Base-by-base conservation (phyloP, 305 asterid species). In the Fraxinus xanthoxyloides region DNA sequence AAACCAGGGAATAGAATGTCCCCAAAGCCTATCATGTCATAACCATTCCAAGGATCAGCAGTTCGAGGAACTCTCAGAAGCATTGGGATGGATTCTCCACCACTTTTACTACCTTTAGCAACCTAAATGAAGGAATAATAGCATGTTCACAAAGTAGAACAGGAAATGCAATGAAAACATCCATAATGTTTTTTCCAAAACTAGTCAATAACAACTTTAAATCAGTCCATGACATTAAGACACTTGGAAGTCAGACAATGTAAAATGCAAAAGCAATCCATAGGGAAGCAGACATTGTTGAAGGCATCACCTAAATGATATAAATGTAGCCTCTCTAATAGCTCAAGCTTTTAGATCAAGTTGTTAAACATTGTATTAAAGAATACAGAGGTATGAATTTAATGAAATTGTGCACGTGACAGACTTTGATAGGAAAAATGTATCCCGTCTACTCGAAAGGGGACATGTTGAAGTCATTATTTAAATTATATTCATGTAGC, bases 61-160 rank as follows among this genome's bases (percentile, higher is more conserved):
- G 87, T 72, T 82, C 98, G 97, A 87, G 99, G 99, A 80, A 92
- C 92, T 90, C 96, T 91, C 90, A 97, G 86, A 82, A 94, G 99
- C 99, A 97, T 93, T 70, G 99, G 99, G 80, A 97, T 93, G 26
- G 98, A 93, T 88, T 97, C 99, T 85, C 98, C 99, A 72, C 98
- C 95, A 84, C 92, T 88, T 54, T 90, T 92, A 84, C 92, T 95
- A 84, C 98, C 99, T 82, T 87, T 88, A 79, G 99, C 99, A 82
- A 97, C 99, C 99, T 97, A 83, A 78, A 82, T 46, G 76, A 26
- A 79, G 26, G 12, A 72, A 75, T 70, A 81, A 32, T 35, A 31
- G 79, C 56, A 75, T 48, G 38, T 38, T 56, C 15, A 12, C 12
- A 74, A 54, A 80, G 73, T 67, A 59, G 46, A 82, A 78, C 75